A percentile compares a stretch with the other conserved stretches of the same genome.
phyloP scores from a whole-genome alignment of 202 grass and related monocot genomes.

The Schoenoplectus triqueter region DNA sequence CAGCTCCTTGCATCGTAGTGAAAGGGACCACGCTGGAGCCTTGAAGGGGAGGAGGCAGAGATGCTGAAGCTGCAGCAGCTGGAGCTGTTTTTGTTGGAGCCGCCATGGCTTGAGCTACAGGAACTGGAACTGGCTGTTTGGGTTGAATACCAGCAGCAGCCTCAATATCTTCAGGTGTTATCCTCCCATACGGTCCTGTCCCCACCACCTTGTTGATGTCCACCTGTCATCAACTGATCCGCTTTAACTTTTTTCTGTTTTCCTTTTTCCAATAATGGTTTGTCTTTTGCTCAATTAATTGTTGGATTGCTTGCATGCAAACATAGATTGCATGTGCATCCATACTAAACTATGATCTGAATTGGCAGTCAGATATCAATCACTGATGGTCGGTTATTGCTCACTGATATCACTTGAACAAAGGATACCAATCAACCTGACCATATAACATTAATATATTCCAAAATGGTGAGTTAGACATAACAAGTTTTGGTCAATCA shows the following conservation, averaged over 20 bases:
- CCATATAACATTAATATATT: not conserved
- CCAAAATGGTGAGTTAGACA: too few relatives aligned
- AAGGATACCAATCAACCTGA: not conserved
- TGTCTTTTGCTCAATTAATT: not conserved
- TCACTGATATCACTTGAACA: not conserved
- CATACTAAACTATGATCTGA: not conserved
- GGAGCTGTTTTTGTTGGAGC: conserved; percentile 24
- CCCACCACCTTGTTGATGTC: conserved; percentile 59
- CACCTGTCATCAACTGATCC: conserved; percentile 38
- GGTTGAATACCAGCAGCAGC: conserved; percentile 65
- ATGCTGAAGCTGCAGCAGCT: conserved; percentile 39
- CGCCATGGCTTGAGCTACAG: conserved; percentile 24
- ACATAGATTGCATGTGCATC: not conserved
- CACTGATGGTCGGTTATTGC: not conserved
- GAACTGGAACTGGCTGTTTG: conserved; percentile 40
- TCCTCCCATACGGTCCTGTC: conserved; percentile 61
- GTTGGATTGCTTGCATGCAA: conserved; percentile 16
- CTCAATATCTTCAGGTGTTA: conserved; percentile 74
- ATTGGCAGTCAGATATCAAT: not conserved
- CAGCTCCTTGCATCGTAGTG: conserved; percentile 74
- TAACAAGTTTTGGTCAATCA: not conserved
- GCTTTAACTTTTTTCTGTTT: not conserved
- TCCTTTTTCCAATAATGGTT: too few relatives aligned
- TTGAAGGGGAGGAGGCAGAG: conserved; percentile 50
- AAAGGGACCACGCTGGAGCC: conserved; percentile 69